These are phyloP conservation scores for Globisporangium echinulatum DNA, from an alignment of 352 stramenopile species.

Conservation along the genomic window DNA sequence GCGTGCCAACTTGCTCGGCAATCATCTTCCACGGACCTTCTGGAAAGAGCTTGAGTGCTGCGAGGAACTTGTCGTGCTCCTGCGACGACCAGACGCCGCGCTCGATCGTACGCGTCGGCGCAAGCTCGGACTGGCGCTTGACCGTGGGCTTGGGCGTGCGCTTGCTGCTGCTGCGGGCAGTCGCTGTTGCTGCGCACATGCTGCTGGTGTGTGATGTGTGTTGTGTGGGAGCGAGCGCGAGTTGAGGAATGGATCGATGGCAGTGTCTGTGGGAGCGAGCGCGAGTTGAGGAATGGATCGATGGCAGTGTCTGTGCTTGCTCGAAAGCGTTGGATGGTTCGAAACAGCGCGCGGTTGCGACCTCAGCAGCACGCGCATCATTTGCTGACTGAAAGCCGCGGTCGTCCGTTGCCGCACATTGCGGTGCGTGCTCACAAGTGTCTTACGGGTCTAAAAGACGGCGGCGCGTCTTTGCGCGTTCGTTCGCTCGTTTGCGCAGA, in stretches of 20 bases:
- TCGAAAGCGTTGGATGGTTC: neutral
- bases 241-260: neutral
- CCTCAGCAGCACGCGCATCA: neutral
- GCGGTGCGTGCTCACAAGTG: too few species aligned
- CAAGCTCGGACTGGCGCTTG: neutral
- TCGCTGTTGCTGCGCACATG: neutral
- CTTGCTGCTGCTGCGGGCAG: neutral
- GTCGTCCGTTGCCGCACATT: too few species aligned
- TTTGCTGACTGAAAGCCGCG: too few species aligned
- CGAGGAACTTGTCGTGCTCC: conserved; percentile 31
- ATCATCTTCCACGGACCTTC: conserved; percentile 30
- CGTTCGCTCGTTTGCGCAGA: neutral
- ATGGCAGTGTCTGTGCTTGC: neutral
- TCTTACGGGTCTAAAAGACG: neutral
- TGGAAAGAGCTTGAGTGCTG: conserved; percentile 21
- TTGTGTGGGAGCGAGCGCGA: neutral
- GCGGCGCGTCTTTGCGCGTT: neutral
- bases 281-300: neutral
- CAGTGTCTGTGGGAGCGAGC: neutral
- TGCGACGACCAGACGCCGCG: conserved; percentile 20
- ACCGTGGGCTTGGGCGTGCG: neutral
- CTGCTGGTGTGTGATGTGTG: neutral
- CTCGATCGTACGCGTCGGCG: conserved; percentile 3
- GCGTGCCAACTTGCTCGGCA: conserved; percentile 22
- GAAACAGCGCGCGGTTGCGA: neutral